Base-by-base conservation (phyloP, 1,284 basidiomycete genomes). In the Vanrija sp. region DNA sequence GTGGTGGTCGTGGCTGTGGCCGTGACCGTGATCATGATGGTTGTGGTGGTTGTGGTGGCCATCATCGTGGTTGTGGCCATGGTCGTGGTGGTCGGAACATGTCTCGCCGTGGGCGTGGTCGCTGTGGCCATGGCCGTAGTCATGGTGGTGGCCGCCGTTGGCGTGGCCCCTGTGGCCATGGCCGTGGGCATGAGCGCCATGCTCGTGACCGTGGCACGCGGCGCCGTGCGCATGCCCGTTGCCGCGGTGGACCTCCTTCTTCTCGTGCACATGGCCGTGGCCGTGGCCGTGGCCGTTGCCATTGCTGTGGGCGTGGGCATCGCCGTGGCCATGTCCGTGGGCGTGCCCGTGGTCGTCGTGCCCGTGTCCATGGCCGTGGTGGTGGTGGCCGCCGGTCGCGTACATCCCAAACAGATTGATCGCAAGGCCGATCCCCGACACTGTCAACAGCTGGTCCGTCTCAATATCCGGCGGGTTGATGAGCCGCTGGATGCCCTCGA, bases 341-440 rank as follows among this genome's bases (percentile, higher is more conserved):
- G 59, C 59, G 45, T 78, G 74, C 6, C 71, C 77, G 52, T 83
- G 80, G 8, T 51, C 54, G 51, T 70, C 77, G 52, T 83, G 80
- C 8, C 50, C 55, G 51, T 70, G 70, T 14, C 67, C 55, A 78
- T 91, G 89, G 0, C 76, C 75, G 52, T 78, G 76, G 74, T 92
- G 89, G 72, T 91, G 89, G 75, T 93, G 91, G 3, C 91, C 91
- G 7, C 96, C 96, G 81, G 96, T 99, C 0, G 96, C 96, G 76
- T 94, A 93, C 94, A 99, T 97, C 29, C 96, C 96, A 67, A 98
- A 98, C 28, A 99, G 76, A 74, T 99, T 99, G 55, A 99, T 94
- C 1, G 80, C 89, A 10, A 99, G 78, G 2, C 96, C 96, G 38
- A 97, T 78, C 2, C 85, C 84, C 64, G 90, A 94, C 46, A 99